phyloP scores from a whole-genome alignment of 2,329 filamentous ascomycete genomes.

The Fusarium sp. region DNA sequence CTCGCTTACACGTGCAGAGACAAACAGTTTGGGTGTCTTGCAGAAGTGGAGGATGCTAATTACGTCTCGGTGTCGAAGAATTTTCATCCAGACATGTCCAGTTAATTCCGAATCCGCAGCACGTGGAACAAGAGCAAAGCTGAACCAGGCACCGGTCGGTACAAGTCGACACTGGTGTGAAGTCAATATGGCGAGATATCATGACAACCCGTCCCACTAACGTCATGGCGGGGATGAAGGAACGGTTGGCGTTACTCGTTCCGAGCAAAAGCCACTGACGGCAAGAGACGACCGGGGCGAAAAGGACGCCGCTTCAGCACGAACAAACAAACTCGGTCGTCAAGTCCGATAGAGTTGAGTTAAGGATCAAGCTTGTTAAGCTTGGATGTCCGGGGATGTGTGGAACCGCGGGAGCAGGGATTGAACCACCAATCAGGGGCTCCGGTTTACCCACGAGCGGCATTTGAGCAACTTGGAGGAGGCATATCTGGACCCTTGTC shows the following conservation, averaged over 20 bases:
- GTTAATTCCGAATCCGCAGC: not conserved
- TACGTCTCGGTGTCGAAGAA: not conserved
- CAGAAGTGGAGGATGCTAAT: not conserved
- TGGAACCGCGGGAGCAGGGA: constrained; percentile 32
- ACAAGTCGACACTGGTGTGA: not conserved
- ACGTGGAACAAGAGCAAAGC: not conserved
- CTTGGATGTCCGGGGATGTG: constrained; percentile 24
- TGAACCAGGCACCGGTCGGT: not conserved
- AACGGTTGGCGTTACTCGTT: not conserved
- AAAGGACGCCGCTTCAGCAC: constrained; percentile 12
- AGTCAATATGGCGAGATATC: not conserved
- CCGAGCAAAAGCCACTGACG: constrained; percentile 12
- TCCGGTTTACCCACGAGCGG: constrained; percentile 37
- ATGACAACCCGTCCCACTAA: not conserved
- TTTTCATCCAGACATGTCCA: not conserved
- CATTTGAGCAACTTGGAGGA: constrained; percentile 17
- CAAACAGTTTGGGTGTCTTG: not conserved
- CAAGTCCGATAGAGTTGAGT: constrained; percentile 30
- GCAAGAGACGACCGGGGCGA: not conserved
- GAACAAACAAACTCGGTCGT: constrained; percentile 29
- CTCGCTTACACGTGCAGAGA: constrained; percentile 8
- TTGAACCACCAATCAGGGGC: constrained; percentile 27
- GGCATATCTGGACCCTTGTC: constrained; percentile 18
- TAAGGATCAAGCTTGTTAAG: constrained; percentile 41
- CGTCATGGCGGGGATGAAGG: not conserved